Percentiles rank a stretch among this genome's conserved stretches.
Conservation (phyloP, 495 filamentous ascomycete genomes). For the Podospora comata region DNA sequence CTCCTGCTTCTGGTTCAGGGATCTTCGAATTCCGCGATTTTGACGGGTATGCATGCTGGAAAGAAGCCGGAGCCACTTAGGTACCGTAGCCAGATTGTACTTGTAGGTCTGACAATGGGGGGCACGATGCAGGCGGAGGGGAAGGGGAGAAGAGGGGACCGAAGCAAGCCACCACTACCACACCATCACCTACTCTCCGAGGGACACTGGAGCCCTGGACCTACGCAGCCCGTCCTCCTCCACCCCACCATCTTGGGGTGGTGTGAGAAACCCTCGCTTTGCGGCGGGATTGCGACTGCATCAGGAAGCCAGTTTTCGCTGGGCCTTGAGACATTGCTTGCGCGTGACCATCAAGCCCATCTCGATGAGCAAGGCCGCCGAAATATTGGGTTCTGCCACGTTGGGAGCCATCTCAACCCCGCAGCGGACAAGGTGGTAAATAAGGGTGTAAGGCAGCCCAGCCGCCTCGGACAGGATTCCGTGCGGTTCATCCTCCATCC, state of each 20-base stretch:
- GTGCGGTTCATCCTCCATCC: not conserved
- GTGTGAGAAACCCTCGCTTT: constrained; percentile 1
- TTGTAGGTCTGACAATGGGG: not conserved
- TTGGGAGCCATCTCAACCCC: not conserved
- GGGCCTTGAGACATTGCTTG: not conserved
- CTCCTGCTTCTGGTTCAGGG: constrained; percentile 23
- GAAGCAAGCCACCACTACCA: not conserved
- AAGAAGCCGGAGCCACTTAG: constrained; percentile 19
- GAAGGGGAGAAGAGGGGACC: not conserved
- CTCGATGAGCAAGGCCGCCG: not conserved
- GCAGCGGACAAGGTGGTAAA: not conserved
- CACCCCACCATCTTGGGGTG: not conserved
- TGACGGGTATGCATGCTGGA: constrained; percentile 30
- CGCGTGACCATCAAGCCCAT: not conserved
- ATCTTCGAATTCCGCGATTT: constrained; percentile 13
- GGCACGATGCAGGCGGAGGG: not conserved
- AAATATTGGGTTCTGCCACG: not conserved
- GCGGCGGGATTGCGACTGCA: not conserved
- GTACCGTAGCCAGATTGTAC: not conserved
- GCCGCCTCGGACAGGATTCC: not conserved
- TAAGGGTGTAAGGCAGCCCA: not conserved
- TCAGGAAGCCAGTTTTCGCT: not conserved
- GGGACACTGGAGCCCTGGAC: not conserved
- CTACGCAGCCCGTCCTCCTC: not conserved
- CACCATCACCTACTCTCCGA: not conserved